These are phyloP conservation scores for Globisporangium cylindrosporum DNA, from an alignment of 352 stramenopile genomes.

Conservation along the genomic window DNA sequence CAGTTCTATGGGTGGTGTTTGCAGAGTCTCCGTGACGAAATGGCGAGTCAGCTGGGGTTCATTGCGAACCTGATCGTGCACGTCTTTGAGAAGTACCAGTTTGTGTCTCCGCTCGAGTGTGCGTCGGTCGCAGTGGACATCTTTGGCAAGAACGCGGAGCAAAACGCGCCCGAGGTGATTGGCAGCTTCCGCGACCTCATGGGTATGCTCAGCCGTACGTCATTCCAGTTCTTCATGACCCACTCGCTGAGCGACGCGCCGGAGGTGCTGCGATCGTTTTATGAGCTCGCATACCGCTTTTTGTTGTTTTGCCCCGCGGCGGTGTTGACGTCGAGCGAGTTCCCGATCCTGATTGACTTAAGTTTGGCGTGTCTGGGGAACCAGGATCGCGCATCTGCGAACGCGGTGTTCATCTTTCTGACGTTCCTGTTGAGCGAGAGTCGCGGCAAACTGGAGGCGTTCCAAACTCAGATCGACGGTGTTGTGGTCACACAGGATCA, in stretches of 20 bases:
- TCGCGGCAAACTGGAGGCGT: slow-evolving; percentile 37
- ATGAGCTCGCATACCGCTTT: slow-evolving; percentile 66
- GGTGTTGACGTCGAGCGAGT: slow-evolving; percentile 51
- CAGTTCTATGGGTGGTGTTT: slow-evolving; percentile 73
- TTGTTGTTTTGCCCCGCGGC: slow-evolving; percentile 67
- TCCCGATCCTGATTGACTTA: slow-evolving; percentile 59
- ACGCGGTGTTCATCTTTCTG: slow-evolving; percentile 66
- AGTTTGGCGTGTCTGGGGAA: slow-evolving; percentile 57
- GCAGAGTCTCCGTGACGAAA: slow-evolving; percentile 57
- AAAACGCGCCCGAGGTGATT: slow-evolving; percentile 33
- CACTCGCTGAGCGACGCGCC: slow-evolving; percentile 57
- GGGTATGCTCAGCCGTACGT: slow-evolving; percentile 50
- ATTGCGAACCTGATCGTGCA: slow-evolving; percentile 57
- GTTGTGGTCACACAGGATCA: slow-evolving; percentile 34
- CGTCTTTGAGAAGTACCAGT: slow-evolving; percentile 54
- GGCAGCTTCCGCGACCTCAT: slow-evolving; percentile 56
- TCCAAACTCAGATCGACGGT: slow-evolving; percentile 42
- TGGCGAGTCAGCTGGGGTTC: slow-evolving; percentile 41
- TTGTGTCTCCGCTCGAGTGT: slow-evolving; percentile 64
- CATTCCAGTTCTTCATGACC: slow-evolving; percentile 64
- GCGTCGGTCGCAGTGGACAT: slow-evolving; percentile 63
- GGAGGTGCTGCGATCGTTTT: slow-evolving; percentile 64
- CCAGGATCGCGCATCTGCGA: slow-evolving; percentile 61
- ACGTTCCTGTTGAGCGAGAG: slow-evolving; percentile 61
- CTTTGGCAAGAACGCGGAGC: slow-evolving; percentile 44